Conservation (phyloP, 768 basidiomycete genomes). For the Phanerochaete sordida region DNA sequence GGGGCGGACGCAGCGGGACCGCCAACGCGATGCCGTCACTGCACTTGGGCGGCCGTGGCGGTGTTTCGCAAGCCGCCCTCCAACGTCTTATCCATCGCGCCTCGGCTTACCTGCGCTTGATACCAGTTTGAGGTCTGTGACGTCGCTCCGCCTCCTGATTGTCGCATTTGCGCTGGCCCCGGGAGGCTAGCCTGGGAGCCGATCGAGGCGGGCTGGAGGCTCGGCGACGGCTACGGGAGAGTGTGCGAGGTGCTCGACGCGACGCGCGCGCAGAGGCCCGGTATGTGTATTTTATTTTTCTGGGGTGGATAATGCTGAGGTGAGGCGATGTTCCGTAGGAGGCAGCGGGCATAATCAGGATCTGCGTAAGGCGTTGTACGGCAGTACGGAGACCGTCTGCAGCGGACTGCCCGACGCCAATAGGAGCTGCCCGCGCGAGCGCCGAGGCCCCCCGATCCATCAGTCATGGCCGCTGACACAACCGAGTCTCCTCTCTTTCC, state of each 20-base stretch:
- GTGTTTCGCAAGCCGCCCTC: neutral
- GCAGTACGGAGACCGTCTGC: too few species aligned
- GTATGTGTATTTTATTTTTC: neutral
- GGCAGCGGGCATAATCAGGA: too few species aligned
- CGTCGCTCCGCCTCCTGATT: neutral
- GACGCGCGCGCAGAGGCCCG: neutral
- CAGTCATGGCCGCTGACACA: constrained; percentile 8
- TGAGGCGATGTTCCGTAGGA: neutral
- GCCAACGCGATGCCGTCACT: neutral
- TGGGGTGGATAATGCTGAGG: neutral
- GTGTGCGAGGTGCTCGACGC: neutral
- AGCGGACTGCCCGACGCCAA: neutral
- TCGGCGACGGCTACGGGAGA: neutral
- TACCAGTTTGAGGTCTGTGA: neutral
- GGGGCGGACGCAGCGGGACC: neutral
- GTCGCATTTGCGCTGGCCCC: neutral
- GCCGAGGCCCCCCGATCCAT: neutral
- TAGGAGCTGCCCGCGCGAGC: neutral
- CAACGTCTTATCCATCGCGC: neutral
- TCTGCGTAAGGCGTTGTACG: too few species aligned
- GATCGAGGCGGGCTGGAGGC: neutral
- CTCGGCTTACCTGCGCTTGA: too few species aligned
- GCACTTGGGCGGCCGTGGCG: neutral
- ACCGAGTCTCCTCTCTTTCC: neutral
- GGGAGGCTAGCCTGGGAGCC: neutral